Conservation (phyloP, 176 grass and related monocot species). For the Aegilops tauschii region DNA sequence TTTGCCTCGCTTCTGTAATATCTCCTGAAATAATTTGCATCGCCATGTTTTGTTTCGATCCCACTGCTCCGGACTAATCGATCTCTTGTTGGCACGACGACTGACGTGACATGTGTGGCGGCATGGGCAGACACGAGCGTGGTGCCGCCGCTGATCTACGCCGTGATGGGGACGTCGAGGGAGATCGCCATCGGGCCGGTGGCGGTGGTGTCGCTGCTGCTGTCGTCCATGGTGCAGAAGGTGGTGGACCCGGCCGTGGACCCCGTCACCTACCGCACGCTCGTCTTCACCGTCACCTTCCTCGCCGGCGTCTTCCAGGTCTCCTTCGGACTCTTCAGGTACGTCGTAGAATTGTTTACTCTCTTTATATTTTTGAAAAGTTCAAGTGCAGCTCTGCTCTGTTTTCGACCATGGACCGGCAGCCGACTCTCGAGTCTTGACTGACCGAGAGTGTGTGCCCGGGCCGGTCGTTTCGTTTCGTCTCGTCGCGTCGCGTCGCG, state of each 20-base stretch:
- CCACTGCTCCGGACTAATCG: not conserved
- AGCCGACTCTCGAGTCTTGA: not conserved
- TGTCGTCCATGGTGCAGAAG: conserved; percentile 90
- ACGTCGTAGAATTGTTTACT: not conserved
- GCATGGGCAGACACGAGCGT: conserved; percentile 72
- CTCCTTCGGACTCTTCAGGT: conserved; percentile 89
- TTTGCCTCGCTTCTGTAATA: too few species aligned
- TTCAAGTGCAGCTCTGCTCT: conserved; percentile 3
- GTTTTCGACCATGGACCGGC: not conserved
- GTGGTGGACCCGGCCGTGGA: conserved; percentile 70
- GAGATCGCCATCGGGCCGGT: conserved; percentile 91
- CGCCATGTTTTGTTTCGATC: not conserved
- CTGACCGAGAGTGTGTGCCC: not conserved
- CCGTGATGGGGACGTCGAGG: conserved; percentile 86
- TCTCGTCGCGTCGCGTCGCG: too few species aligned
- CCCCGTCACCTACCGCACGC: conserved; percentile 53
- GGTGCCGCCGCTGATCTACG: conserved; percentile 84
- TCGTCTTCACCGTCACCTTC: conserved; percentile 90
- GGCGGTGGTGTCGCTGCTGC: conserved; percentile 89
- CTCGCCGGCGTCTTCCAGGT: conserved; percentile 82
- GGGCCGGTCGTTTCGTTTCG: too few species aligned
- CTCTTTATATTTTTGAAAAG: too few species aligned
- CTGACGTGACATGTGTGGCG: not conserved
- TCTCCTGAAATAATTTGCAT: not conserved
- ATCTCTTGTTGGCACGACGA: not conserved